Percentiles rank a stretch among this genome's conserved stretches.
phyloP scores from a whole-genome alignment of 345 rosid species.

The Dipteronia dyeriana region DNA sequence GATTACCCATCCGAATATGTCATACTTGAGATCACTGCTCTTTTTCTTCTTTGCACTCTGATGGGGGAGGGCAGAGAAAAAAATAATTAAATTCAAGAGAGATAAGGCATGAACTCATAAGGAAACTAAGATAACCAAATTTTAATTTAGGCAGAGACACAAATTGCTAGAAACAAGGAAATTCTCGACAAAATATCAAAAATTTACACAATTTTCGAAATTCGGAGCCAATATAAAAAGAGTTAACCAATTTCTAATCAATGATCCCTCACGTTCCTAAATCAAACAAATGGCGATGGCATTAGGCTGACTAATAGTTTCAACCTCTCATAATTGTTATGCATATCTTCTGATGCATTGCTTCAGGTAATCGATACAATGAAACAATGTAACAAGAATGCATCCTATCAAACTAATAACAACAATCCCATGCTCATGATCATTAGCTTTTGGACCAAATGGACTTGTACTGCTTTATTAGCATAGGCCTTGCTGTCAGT shows the following conservation, averaged over 20 bases:
- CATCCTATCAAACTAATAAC: neutral
- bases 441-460: neutral
- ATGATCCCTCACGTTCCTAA: neutral
- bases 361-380: neutral
- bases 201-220: too few species aligned
- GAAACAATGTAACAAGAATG: neutral
- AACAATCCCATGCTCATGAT: neutral
- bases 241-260: too few species aligned
- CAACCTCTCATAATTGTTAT: neutral
- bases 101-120: neutral
- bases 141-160: neutral
- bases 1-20: conserved; percentile 81
- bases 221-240: too few species aligned
- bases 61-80: conserved; percentile 5
- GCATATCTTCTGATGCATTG: neutral
- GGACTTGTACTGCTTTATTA: too few species aligned
- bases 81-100: neutral
- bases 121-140: neutral
- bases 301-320: neutral
- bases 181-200: too few species aligned
- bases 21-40: conserved; percentile 68
- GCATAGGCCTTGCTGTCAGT: neutral
- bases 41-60: conserved; percentile 67
- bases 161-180: too few species aligned
- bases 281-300: neutral